A percentile compares a stretch with the other conserved stretches of the same genome.
phyloP scores from a whole-genome alignment of 768 basidiomycete species.

The Paxillus ammoniavirescens region DNA sequence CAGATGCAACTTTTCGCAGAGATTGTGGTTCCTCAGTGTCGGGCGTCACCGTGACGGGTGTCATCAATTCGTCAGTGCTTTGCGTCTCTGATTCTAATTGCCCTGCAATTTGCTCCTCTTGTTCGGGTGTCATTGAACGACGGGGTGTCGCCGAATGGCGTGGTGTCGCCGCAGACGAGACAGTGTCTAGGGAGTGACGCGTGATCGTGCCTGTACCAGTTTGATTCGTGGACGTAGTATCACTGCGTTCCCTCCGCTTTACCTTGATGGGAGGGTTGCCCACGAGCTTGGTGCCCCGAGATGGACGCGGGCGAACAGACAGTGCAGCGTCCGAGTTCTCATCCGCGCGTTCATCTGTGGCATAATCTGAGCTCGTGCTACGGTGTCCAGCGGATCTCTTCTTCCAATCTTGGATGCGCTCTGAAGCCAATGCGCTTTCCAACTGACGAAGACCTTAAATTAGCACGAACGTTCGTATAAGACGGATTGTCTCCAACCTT shows the following conservation, averaged over 20 bases:
- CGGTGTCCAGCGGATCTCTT: slow-evolving; percentile 26
- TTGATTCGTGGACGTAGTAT: slow-evolving; percentile 62
- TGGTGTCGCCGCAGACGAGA: slow-evolving; percentile 24
- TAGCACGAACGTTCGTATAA: background rate
- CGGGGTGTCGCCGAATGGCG: slow-evolving; percentile 25
- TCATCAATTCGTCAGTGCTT: slow-evolving; percentile 15
- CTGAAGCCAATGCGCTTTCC: slow-evolving; percentile 68
- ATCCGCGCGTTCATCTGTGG: slow-evolving; percentile 53
- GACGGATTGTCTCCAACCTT: slow-evolving; percentile 56
- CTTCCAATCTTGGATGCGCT: slow-evolving; percentile 40
- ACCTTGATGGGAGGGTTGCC: slow-evolving; percentile 35
- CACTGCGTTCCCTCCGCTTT: slow-evolving; percentile 50
- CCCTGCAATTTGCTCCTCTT: slow-evolving; percentile 35
- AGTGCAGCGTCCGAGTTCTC: slow-evolving; percentile 49
- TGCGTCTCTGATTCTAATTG: slow-evolving; percentile 41
- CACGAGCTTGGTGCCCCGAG: slow-evolving; percentile 32
- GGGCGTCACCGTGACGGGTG: slow-evolving; percentile 31
- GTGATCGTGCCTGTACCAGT: slow-evolving; percentile 37
- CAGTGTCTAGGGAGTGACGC: slow-evolving; percentile 23
- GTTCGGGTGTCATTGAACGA: slow-evolving; percentile 27
- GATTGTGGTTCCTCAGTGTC: slow-evolving; percentile 9
- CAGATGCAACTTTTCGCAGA: slow-evolving; percentile 35
- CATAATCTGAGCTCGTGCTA: slow-evolving; percentile 23
- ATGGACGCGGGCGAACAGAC: slow-evolving; percentile 42
- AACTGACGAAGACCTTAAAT: slow-evolving; percentile 45